phyloP scores from a whole-genome alignment of 2,329 filamentous ascomycete genomes.

The Clonostachys byssicola region DNA sequence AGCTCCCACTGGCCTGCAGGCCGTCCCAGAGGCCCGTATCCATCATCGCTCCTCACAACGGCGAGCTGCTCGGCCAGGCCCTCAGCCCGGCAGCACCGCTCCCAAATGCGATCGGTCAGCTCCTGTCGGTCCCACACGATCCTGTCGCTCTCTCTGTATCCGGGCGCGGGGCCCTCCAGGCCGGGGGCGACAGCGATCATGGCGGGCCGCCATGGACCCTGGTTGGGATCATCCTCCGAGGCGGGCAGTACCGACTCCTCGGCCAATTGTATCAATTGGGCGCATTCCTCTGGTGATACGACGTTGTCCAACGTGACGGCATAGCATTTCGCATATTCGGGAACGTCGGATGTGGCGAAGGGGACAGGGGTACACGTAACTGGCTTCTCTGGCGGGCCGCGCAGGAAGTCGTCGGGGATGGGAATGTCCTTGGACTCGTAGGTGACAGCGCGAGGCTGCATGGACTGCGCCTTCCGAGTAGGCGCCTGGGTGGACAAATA shows the following conservation, averaged over 20 bases:
- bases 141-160: conserved; percentile 66
- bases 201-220: conserved; percentile 59
- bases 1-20: conserved; percentile 31
- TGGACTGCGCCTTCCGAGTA: no score
- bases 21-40: conserved; percentile 4
- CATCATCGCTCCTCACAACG: conserved; percentile 16
- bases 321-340: conserved; percentile 45
- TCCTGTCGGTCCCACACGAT: conserved; percentile 70
- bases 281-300: conserved; percentile 53
- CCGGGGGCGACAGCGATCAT: conserved; percentile 64
- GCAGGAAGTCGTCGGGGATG: conserved; percentile 40
- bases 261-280: conserved; percentile 41
- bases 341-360: conserved; percentile 42
- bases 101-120: conserved; percentile 60
- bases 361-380: conserved; percentile 42
- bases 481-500: no score
- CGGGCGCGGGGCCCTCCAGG: conserved; percentile 48
- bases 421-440: conserved; percentile 24
- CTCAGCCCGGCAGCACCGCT: conserved; percentile 42
- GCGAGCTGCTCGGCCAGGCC: conserved; percentile 34
- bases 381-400: conserved; percentile 25
- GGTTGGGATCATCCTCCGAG: conserved; percentile 7
- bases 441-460: neutral
- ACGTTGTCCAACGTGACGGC: conserved; percentile 60
- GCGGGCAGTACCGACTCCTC: conserved; percentile 39